Evolutionary conservation across 2,329 filamentous ascomycete genomes (phyloP).

Genomic region (Venturiaceae sp.): DNA sequence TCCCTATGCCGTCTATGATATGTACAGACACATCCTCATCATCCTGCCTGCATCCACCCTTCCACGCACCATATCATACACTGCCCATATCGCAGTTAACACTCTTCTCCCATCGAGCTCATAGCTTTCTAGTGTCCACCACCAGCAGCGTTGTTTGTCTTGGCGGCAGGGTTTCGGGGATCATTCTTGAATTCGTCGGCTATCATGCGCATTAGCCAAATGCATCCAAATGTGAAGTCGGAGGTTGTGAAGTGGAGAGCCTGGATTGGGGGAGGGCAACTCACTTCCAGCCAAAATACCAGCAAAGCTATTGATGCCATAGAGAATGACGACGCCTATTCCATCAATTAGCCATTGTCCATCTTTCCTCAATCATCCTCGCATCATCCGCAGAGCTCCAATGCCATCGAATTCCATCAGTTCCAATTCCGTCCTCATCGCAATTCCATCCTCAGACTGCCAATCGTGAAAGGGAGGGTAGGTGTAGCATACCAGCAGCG

Average conservation of each 20-base stretch:
- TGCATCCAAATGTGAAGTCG: background rate
- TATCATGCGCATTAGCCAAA: slow-evolving; percentile 26
- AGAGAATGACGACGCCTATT: slow-evolving; percentile 73
- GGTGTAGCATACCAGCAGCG: slow-evolving; percentile 68
- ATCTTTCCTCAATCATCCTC: background rate
- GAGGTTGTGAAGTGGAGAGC: background rate
- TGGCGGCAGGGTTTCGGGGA: slow-evolving; percentile 62
- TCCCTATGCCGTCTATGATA: too few relatives aligned
- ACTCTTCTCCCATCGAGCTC: background rate
- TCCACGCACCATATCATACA: too few relatives aligned
- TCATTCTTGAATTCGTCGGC: slow-evolving; percentile 96
- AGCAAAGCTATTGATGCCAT: slow-evolving; percentile 81
- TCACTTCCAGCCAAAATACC: slow-evolving; percentile 70
- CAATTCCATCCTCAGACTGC: background rate
- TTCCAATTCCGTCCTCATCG: background rate
- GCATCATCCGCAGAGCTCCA: background rate
- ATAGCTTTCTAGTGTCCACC: background rate
- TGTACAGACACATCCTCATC: too few relatives aligned
- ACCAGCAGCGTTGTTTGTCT: background rate
- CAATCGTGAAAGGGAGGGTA: background rate
- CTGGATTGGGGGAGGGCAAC: slow-evolving; percentile 22
- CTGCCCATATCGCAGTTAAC: background rate
- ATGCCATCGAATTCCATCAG: background rate
- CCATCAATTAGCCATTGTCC: background rate
- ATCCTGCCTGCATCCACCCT: too few relatives aligned